Evolutionary conservation across 129 eudicot genomes (phyloP), one percentile per base, ranked within the genome.

Genomic region (Chrysanthemum seticuspe): DNA sequence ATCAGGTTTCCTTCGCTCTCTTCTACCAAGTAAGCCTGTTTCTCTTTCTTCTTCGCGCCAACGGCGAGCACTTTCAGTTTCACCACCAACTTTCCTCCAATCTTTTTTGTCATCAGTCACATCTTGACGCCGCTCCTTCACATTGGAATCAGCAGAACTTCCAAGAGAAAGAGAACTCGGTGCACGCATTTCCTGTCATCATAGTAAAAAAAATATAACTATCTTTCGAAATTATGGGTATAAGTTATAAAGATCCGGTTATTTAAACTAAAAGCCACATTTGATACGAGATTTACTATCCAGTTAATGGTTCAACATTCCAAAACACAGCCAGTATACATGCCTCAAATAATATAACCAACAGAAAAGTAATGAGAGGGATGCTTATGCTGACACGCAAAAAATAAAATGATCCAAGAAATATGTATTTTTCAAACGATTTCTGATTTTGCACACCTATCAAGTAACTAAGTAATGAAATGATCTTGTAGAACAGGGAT

Each of bases 31-130:
- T 77, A 90, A 77, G 40, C 97, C 96, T 64, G 98, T 94, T 85
- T 94, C 98, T 81, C 98, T 87, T 90, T 94, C 98, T 86, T 94
- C 98, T 80, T 94, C 97, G 66, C 96, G 98, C 98, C 98, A 94
- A 78, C 98, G 96, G 3, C 93, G 90, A 10, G 89, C 88, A 72
- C 87, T 83, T 58, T 88, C 96, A 54, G 82, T 71, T 75, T 90
- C 98, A 34, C 73, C 70, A 18, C 83, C 78, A 60, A 64, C 56
- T 77, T 73, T 90, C 82, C 97, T 86, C 96, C 97, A 87, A 75
- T 94, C 98, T 36, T 86, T 94, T 67, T 88, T 94, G 65, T 94
- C 98, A 76, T 91, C 92, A 18, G 83, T n/a, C 5, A 67, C 85
- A 34, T 91, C 97, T 10, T 84, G 44, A 67, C 95, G 97, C 90